phyloP scores from a whole-genome alignment of 352 stramenopile species.

The Pythium brachiatum region DNA sequence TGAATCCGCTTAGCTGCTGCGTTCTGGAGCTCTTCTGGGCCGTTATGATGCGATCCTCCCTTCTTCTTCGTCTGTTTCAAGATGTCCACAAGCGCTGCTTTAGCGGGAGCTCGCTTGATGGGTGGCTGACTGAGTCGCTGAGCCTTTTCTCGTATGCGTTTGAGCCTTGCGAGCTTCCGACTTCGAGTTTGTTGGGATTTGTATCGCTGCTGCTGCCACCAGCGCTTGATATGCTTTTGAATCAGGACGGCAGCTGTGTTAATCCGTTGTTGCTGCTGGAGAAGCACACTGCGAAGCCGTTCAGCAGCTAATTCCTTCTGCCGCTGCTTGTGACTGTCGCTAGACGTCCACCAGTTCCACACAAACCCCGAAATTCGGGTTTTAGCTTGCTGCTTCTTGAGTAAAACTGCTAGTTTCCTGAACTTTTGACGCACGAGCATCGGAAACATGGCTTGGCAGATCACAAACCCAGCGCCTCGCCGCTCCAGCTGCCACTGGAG shows the following conservation, averaged over 20 bases:
- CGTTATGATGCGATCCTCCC: not conserved
- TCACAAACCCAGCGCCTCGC: slow-evolving; percentile 45
- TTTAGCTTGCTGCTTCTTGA: slow-evolving; percentile 25
- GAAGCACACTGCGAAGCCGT: not conserved
- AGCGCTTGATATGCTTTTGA: slow-evolving; percentile 47
- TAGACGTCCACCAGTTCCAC: slow-evolving; percentile 24
- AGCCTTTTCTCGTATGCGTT: slow-evolving; percentile 31
- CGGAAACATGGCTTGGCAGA: slow-evolving; percentile 41
- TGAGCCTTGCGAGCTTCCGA: slow-evolving; percentile 32
- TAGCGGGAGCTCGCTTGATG: not conserved
- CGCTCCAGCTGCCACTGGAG: slow-evolving; percentile 45
- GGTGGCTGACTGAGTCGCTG: slow-evolving; percentile 3
- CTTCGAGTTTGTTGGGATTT: slow-evolving; percentile 23
- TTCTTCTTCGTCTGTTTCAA: slow-evolving; percentile 18
- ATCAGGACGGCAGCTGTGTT: slow-evolving; percentile 24
- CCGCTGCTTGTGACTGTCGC: not conserved
- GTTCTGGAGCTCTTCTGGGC: not conserved
- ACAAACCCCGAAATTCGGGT: slow-evolving; percentile 23
- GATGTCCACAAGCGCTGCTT: slow-evolving; percentile 7
- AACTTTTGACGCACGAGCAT: slow-evolving; percentile 39
- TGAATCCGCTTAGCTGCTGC: slow-evolving; percentile 27
- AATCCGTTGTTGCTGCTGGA: slow-evolving; percentile 8
- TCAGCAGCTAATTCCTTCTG: slow-evolving; percentile 1
- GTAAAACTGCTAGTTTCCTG: slow-evolving; percentile 19
- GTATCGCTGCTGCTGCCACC: slow-evolving; percentile 48